Evolutionary conservation across 345 rosid genomes (phyloP), one percentile per base, ranked within the genome.

Genomic region (Erodium maritimum): DNA sequence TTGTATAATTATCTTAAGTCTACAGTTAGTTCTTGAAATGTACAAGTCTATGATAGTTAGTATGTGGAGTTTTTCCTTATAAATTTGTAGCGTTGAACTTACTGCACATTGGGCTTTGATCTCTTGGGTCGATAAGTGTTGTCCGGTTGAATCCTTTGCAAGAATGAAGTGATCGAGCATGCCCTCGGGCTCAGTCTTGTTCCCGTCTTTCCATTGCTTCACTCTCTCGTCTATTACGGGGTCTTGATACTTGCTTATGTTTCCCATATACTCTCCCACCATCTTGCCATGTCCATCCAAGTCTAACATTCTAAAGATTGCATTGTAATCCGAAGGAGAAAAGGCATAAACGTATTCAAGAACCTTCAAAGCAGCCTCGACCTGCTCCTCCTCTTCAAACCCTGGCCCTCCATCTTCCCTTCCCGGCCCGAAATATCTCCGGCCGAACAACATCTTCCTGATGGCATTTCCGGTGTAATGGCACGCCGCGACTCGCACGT

Each of bases 241-340:
- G 54, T 80, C 73, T 12, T 84, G 84, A 25, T 71, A 80, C 61
- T 76, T 79, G 17, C 61, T 68, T 0, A 84, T 23, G 9, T 52
- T 66, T 19, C 20, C n/a, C 18, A 53, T 60, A 11, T 68, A 73
- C 4, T 62, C 50, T 20, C 56, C 54, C 34, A 78, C 60, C 4
- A 77, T 7, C 66, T 71, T 74, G 65, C 80, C 83, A 51, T 80
- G 83, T 0, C 88, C 84, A 68, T 80, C 86, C 20, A 78, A 54
- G 37, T 80, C 85, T 25, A 85, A 62, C 42, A 77, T 68, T 61
- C 52, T 56, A 61, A 78, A 54, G 51, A 60, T 65, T 2, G 88
- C 79, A 20, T 80, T 22, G 54, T 70, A 85, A 68, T 85, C 86
- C 6, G 86, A 85, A 16, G 78, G 8, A 13, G 72, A 74, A 63